Base-by-base conservation (phyloP, 2,329 filamentous ascomycete species). In the Cercospora sp. region DNA sequence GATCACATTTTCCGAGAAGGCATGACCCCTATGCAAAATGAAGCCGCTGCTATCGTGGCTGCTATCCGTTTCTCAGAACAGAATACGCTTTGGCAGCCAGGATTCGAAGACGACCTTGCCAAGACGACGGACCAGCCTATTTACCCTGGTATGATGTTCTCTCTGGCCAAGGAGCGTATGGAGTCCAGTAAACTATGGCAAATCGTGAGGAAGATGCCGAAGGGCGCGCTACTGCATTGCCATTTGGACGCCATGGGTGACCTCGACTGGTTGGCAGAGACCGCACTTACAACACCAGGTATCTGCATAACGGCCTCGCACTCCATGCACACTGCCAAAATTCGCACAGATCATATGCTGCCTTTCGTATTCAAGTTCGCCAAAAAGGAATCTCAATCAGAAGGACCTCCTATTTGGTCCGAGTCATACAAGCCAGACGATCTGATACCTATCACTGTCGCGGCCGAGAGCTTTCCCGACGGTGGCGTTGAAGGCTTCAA, bases 101-200 rank as follows among this genome's bases (percentile, higher is more conserved):
- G 88, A 57, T 87, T 91, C 60, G 91, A 94, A 74, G 89, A 94
- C 75, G 84, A 84, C 55, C 82, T 93, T 3, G 89, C 90, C 3
- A 85, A 87, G 71, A 81, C 87, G 65, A 82, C 82, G 28, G 84
- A 88, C 73, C 85, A 88, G 69, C 87, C 88, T 72, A 82, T 94
- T 61, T 92, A 91, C 77, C 93, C 93, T 0, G 94, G 94, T 10
- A 97, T 97, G 90, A 95, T 97, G 91, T 97, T 97, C 80, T 89
- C 87, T 40, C 85, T 94, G 40, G 93, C 93, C 73, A 94, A 93
- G 79, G 87, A 89, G n/a, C 88, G 88, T 42, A 96, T 97, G 88
- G 92, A 97, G 80, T 84, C 85, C 73, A 97, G 92, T 13, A 89
- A 89, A 75, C 84, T 97, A 26, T 98, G 93, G 93, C 86, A 88